Conservation (phyloP, 148 eudicot species). For the Amaranthus palmeri region DNA sequence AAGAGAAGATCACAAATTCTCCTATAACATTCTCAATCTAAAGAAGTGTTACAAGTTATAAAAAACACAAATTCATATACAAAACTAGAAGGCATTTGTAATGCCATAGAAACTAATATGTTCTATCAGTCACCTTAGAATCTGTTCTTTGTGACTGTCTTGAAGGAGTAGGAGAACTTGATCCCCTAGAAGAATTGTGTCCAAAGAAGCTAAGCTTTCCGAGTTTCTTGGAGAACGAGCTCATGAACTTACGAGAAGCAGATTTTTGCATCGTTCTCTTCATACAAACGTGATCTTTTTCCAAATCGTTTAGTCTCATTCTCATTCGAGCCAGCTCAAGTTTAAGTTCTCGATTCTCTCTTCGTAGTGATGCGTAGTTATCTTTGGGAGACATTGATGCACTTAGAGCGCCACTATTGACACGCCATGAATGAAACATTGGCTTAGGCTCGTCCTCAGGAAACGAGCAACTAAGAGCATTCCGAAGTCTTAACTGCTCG, state of each 20-base stretch:
- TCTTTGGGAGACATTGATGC: conserved; percentile 95
- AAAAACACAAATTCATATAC: conserved; percentile 25
- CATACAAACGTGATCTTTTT: conserved; percentile 90
- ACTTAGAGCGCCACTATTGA: conserved; percentile 86
- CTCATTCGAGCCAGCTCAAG: conserved; percentile 85
- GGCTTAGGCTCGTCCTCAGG: conserved; percentile 75
- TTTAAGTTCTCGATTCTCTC: conserved; percentile 86
- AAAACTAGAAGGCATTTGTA: conserved; percentile 6
- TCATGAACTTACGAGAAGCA: conserved; percentile 63
- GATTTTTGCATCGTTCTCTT: conserved; percentile 81
- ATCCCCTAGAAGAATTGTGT: conserved; percentile 62
- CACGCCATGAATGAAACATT: conserved; percentile 82
- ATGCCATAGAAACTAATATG: conserved; percentile 22
- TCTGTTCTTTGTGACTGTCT: conserved; percentile 64
- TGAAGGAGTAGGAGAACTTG: conserved; percentile 55
- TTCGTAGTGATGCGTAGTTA: conserved; percentile 78
- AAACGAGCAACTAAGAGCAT: conserved; percentile 53
- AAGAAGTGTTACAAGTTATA: conserved; percentile 6
- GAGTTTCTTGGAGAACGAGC: conserved; percentile 67
- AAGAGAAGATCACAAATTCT: conserved; percentile 14
- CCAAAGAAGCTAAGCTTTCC: conserved; percentile 64
- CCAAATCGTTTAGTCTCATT: conserved; percentile 90
- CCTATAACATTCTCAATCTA: conserved; percentile 7
- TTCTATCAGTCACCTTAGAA: conserved; percentile 66
- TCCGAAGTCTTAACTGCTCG: conserved; percentile 74